These are phyloP conservation scores for Cercospora berteroae DNA, from an alignment of 2,329 filamentous ascomycete genomes.

Conservation along the genomic window DNA sequence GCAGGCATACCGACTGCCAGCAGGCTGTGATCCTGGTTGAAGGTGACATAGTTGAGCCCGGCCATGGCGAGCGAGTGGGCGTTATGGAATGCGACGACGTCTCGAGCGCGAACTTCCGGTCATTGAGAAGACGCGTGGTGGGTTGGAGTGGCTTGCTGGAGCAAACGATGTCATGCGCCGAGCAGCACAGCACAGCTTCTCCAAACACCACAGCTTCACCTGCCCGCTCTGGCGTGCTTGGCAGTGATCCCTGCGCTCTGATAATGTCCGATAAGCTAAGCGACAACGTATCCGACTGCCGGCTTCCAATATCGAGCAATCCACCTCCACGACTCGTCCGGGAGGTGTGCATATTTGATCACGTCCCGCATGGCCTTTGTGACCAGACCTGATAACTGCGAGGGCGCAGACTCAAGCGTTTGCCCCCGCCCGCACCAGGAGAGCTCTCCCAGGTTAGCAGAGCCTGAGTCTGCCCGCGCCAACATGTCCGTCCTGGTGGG, in stretches of 20 bases:
- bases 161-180: slow-evolving; percentile 2
- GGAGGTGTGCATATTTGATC: neutral
- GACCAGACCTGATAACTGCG: neutral
- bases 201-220: neutral
- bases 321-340: neutral
- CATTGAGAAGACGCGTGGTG: neutral
- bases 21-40: slow-evolving; percentile 98
- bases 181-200: neutral
- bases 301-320: neutral
- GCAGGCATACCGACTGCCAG: slow-evolving; percentile 76
- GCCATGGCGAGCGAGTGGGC: slow-evolving; percentile 27
- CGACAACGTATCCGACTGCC: neutral
- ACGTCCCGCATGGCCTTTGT: neutral
- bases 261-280: neutral
- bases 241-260: neutral
- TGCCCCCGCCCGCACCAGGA: neutral
- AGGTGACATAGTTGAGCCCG: slow-evolving; percentile 91
- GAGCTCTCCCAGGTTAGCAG: neutral
- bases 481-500: neutral
- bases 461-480: neutral
- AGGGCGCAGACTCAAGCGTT: neutral
- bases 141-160: neutral
- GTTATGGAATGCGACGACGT: neutral
- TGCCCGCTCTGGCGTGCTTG: neutral
- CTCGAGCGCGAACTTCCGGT: neutral